Evolutionary conservation across 1,139 yeast genomes (phyloP), one percentile per base, ranked within the genome.

Genomic region (Yamadazyma sp.): DNA sequence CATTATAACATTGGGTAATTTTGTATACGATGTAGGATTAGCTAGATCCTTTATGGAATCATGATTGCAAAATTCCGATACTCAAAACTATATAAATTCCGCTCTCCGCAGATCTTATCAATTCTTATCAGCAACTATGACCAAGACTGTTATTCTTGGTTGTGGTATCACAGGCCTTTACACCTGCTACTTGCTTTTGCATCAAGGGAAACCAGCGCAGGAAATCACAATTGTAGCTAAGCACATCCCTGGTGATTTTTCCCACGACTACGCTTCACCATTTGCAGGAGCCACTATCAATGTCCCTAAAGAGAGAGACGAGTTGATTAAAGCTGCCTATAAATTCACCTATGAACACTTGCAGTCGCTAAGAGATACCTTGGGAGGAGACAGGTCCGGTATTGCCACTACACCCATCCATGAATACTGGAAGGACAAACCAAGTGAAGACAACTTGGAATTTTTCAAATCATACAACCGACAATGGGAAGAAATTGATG

Each of bases 111-210:
- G 8, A 6, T 10, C 6, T 6, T 16, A 11, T 14, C 11, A n/a
- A 20, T n/a, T 20, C 16, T 12, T 26, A 4, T 4, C 8, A 14
- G 20, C n/a, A 20, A 5, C 23, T 8, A 31, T 31, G 34, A 22
- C 28, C 14, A 12, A 31, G 15, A 31, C 13, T 5, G 34, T 31
- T 6, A 14, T 31, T 12, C 8, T 31, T 10, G 34, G 45, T 4
- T 33, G 57, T 16, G 64, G 64, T 3, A 45, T 59, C 17, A 52
- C 53, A 20, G 62, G 62, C 6, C 50, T 58, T 10, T 57, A 57
- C 33, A 58, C 64, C 15, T 51, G 50, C 4, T 54, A 44, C 34
- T 34, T 41, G 12, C 49, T 60, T 16, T 28, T 54, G 23, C 52
- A 55, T 18, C 34, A 39, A 7, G 55, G 54, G 2, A 35, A 41